phyloP scores from a whole-genome alignment of 805 yeast species.

The Pichia kluyveri region DNA sequence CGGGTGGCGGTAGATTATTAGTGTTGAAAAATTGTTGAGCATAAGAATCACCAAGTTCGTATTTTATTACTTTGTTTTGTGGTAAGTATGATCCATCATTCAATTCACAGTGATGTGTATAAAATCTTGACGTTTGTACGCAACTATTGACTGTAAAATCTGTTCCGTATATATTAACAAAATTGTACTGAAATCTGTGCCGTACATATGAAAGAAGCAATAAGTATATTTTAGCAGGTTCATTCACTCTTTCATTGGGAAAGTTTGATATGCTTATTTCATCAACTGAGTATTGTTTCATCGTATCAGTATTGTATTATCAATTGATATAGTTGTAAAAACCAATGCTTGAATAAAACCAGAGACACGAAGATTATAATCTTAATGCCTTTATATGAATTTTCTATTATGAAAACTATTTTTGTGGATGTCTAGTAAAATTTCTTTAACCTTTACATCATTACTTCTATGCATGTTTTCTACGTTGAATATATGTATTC shows the following conservation, averaged over 20 bases:
- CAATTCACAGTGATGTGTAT: neutral
- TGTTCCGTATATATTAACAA: conserved; percentile 11
- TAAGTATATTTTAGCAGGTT: conserved; percentile 8
- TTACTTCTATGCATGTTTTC: too few relatives aligned
- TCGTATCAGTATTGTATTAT: too few relatives aligned
- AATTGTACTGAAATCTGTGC: neutral
- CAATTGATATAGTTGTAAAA: too few relatives aligned
- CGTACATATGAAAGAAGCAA: conserved; percentile 2
- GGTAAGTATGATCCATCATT: neutral
- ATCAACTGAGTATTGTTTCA: neutral
- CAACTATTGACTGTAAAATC: conserved; percentile 16
- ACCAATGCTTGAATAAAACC: too few relatives aligned
- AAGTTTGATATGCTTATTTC: conserved; percentile 7
- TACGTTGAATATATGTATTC: too few relatives aligned
- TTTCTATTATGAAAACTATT: too few relatives aligned
- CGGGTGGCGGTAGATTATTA: conserved; percentile 7
- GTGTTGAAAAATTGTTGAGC: neutral
- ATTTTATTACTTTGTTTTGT: neutral
- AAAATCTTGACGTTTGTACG: neutral
- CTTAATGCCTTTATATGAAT: too few relatives aligned
- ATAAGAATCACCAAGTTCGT: neutral
- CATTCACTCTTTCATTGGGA: neutral
- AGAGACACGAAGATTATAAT: too few relatives aligned
- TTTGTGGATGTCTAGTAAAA: too few relatives aligned
- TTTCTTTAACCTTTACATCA: too few relatives aligned